Evolutionary conservation across 305 asterid genomes (phyloP).

Genomic region (Caryopteris hybrid): DNA sequence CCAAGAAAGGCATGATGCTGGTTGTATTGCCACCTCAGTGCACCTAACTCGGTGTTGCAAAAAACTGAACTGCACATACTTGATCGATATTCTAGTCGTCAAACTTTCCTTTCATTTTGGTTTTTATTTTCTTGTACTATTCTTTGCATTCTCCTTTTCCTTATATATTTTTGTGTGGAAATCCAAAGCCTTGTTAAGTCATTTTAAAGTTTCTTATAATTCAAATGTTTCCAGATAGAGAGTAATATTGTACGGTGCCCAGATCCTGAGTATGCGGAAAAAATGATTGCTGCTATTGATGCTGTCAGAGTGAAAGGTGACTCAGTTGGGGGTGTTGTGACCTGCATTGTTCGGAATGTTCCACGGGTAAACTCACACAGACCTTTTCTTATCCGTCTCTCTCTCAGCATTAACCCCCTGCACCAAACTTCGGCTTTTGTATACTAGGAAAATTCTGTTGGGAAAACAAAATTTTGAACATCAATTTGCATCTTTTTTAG

Average conservation of each 20-base stretch:
- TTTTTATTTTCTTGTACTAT: constrained; percentile 6
- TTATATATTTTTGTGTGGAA: background rate
- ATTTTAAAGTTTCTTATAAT: background rate
- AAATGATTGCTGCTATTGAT: constrained; percentile 96
- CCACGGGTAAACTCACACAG: constrained; percentile 56
- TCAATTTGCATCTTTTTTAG: constrained; percentile 20
- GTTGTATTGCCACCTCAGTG: background rate
- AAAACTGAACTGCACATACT: constrained; percentile 1
- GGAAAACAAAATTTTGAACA: background rate
- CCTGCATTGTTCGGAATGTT: constrained; percentile 89
- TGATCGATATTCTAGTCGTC: background rate
- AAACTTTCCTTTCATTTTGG: constrained; percentile 1
- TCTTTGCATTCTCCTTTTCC: background rate
- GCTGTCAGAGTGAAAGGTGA: constrained; percentile 88
- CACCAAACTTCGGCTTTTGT: background rate
- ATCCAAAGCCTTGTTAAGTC: constrained; percentile 3
- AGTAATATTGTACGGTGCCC: constrained; percentile 91
- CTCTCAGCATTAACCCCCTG: background rate
- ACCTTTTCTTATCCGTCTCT: background rate
- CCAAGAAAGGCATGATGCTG: background rate
- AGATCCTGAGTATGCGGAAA: constrained; percentile 85
- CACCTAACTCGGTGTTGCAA: background rate
- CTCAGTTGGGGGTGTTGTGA: constrained; percentile 95
- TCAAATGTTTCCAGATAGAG: constrained; percentile 58
- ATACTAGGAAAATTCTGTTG: background rate